phyloP scores from a whole-genome alignment of 495 filamentous ascomycete species.

The Annulohypoxylon moriforme region DNA sequence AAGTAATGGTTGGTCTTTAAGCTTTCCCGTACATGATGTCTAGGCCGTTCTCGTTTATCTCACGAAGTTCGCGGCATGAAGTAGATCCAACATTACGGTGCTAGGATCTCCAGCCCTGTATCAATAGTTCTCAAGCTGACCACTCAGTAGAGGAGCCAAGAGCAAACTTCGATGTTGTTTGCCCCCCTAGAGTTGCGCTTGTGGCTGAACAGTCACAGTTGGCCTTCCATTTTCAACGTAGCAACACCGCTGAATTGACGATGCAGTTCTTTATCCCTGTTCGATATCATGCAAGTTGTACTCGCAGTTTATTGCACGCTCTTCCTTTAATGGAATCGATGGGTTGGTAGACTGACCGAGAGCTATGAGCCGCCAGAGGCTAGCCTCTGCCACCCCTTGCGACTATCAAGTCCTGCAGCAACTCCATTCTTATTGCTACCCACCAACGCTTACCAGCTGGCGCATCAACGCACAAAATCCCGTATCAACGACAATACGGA shows the following conservation, averaged over 20 bases:
- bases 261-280: constrained; percentile 16
- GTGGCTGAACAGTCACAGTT: constrained; percentile 5
- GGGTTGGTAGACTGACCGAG: constrained; percentile 20
- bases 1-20: neutral
- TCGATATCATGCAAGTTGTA: constrained; percentile 30
- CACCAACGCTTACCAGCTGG: constrained; percentile 25
- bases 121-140: constrained; percentile 17
- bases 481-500: constrained; percentile 32
- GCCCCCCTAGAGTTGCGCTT: constrained; percentile 14
- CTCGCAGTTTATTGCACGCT: constrained; percentile 28
- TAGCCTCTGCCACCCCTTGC: constrained; percentile 33
- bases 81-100: neutral
- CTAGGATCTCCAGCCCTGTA: neutral
- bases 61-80: neutral
- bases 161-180: constrained; percentile 17
- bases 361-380: constrained; percentile 26
- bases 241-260: neutral
- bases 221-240: constrained; percentile 1
- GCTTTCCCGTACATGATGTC: constrained; percentile 1
- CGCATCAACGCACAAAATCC: constrained; percentile 21
- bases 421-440: constrained; percentile 32
- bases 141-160: neutral
- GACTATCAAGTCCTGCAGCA: constrained; percentile 25
- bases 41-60: constrained; percentile 7
- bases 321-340: constrained; percentile 28